Conservation (phyloP, 2,329 filamentous ascomycete genomes). For the Trichophyton verrucosum region DNA sequence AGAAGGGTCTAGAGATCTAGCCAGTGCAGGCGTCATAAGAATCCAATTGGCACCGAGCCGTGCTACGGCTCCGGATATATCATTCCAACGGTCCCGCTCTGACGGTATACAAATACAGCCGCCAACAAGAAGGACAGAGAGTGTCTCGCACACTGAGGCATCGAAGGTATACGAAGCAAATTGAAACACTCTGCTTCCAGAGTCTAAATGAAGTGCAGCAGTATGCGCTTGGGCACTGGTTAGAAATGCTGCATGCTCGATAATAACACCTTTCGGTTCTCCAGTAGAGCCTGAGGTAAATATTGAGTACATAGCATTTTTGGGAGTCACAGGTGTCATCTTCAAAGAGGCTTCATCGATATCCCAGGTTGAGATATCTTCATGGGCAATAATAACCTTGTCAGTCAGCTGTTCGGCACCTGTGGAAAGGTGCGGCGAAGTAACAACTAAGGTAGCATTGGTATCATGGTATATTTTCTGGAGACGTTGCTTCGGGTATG, state of each 20-base stretch:
- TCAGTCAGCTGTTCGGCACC: neutral
- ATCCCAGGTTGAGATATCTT: neutral
- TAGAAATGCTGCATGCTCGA: conserved; percentile 29
- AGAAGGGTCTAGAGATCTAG: conserved; percentile 26
- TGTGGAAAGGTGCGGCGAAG: neutral
- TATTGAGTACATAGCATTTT: conserved; percentile 28
- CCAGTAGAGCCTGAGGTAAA: conserved; percentile 28
- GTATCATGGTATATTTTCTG: conserved; percentile 10
- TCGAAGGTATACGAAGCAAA: conserved; percentile 83
- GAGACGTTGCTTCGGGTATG: conserved; percentile 7
- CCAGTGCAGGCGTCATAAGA: conserved; percentile 47
- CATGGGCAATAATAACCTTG: neutral
- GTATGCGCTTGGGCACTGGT: conserved; percentile 36
- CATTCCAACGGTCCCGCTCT: conserved; percentile 30
- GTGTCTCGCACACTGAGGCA: conserved; percentile 80
- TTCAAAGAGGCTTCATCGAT: neutral
- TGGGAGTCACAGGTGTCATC: neutral
- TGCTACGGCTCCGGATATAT: conserved; percentile 34
- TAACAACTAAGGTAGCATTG: conserved; percentile 6
- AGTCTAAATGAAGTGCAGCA: conserved; percentile 32
- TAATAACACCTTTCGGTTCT: conserved; percentile 13
- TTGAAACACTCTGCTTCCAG: conserved; percentile 46
- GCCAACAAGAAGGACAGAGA: conserved; percentile 30
- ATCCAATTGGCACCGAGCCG: conserved; percentile 38
- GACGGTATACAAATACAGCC: conserved; percentile 35